These are phyloP conservation scores for Oenanthe javanica DNA, from an alignment of 140 eudicot species.

Conservation along the genomic window DNA sequence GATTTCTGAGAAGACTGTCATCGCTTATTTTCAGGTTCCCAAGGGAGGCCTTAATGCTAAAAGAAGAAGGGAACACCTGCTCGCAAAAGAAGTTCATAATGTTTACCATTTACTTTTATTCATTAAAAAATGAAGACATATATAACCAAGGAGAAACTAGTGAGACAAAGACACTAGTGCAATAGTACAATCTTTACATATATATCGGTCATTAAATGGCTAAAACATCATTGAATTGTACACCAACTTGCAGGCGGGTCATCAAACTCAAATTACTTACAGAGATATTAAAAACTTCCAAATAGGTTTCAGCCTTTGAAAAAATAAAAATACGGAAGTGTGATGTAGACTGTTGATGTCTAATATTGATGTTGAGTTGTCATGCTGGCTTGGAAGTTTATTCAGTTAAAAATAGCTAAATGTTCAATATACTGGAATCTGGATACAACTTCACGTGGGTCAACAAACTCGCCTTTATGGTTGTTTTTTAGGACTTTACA, in stretches of 20 bases:
- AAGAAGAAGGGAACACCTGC: slow-evolving; percentile 95
- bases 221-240: background rate
- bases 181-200: background rate
- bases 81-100: slow-evolving; percentile 10
- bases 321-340: background rate
- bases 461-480: too few species aligned
- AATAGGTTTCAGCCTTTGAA: background rate
- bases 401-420: too few species aligned
- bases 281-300: background rate
- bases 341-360: background rate
- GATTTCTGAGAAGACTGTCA: slow-evolving; percentile 68
- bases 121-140: background rate
- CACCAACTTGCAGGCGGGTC: background rate
- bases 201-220: background rate
- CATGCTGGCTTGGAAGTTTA: too few species aligned
- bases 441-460: too few species aligned
- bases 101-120: slow-evolving; percentile 3
- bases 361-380: too few species aligned
- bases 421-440: too few species aligned
- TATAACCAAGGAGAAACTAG: background rate
- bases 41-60: slow-evolving; percentile 92
- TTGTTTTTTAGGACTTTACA: background rate
- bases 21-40: slow-evolving; percentile 93
- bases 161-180: background rate
- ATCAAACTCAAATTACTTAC: background rate